A percentile compares a stretch with the other conserved stretches of the same genome.
These are phyloP conservation scores for Microbotryum lychnidis-dioicae DNA, from an alignment of 1,284 basidiomycete species.

Conservation along the genomic window DNA sequence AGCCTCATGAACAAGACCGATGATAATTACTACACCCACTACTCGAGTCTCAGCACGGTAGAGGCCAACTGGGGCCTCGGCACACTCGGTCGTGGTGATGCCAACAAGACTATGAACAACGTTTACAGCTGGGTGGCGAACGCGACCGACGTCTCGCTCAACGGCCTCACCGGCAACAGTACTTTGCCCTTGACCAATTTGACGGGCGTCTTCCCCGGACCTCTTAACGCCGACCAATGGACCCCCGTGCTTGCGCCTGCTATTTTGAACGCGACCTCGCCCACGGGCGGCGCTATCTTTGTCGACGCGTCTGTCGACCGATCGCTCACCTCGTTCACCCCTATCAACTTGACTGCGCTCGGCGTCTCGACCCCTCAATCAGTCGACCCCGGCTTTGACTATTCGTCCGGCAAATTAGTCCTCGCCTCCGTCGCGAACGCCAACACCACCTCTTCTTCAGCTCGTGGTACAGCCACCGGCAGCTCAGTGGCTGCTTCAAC, in stretches of 20 bases:
- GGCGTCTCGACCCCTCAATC: slow-evolving; percentile 27
- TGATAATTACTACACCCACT: slow-evolving; percentile 56
- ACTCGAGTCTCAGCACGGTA: slow-evolving; percentile 54
- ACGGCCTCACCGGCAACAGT: slow-evolving; percentile 30
- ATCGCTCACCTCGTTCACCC: slow-evolving; percentile 26
- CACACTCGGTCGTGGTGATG: slow-evolving; percentile 53
- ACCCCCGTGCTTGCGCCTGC: slow-evolving; percentile 37
- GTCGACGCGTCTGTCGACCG: slow-evolving; percentile 32
- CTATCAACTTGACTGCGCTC: slow-evolving; percentile 32
- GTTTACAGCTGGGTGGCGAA: slow-evolving; percentile 48
- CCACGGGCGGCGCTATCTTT: slow-evolving; percentile 35
- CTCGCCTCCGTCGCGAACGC: no score
- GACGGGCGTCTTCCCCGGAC: slow-evolving; percentile 38
- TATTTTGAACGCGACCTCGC: slow-evolving; percentile 26
- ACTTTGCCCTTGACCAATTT: slow-evolving; percentile 38
- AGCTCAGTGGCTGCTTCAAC: no score
- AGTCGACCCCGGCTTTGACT: not conserved
- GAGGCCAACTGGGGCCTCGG: slow-evolving; percentile 58
- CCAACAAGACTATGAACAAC: slow-evolving; percentile 47
- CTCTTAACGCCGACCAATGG: slow-evolving; percentile 32
- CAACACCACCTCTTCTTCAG: no score
- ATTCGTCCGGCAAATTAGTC: no score
- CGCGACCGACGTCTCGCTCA: slow-evolving; percentile 36
- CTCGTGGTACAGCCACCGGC: no score
- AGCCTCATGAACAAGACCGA: slow-evolving; percentile 47